Evolutionary conservation across 2,329 filamentous ascomycete genomes (phyloP), one percentile per base, ranked within the genome.

Genomic region (Xylariaceae sp.): DNA sequence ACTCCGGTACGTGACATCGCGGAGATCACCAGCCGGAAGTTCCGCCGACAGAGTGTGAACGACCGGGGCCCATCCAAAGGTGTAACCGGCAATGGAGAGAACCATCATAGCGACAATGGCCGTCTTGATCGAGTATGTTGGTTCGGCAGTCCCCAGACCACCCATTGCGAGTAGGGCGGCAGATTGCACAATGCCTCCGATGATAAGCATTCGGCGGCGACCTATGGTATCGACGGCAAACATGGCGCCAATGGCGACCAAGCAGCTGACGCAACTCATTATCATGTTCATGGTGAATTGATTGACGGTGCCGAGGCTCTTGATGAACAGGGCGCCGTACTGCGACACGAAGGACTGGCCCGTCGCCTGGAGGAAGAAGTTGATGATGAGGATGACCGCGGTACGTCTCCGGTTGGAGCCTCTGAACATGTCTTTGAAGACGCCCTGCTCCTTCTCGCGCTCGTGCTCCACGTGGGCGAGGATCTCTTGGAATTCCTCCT

Each of bases 31-130:
- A 10, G 54, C 50, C 1, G 57, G 51, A 3, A 63, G 37, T 33
- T 60, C 58, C 4, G 57, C 54, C 1, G 51, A 49, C 19, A 63
- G 45, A 17, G 60, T 56, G 32, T 63, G 58, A 2, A 51, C 49
- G 0, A 58, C 34, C 3, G 57, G 58, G 3, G 50, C 59, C 53
- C 57, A 63, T 11, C 50, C 56, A 2, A 56, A 41, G 19, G 39
- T 44, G 38, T 54, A 59, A 13, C 52, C 53, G 23, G 54, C 38
- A 16, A 33, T 40, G 22, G 52, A 59, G 5, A 64, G 22, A 13
- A 46, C 50, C 25, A 30, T 56, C 43, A 56, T 55, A 15, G 54
- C 52, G 8, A 61, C 48, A 15, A 62, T 54, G 8, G 45, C 51
- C 7, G 8, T 7, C 25, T 27, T 27, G 10, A 10, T 7, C 13